Evolutionary conservation across 768 basidiomycete genomes (phyloP).

Genomic region (Naganishia kalamii): DNA sequence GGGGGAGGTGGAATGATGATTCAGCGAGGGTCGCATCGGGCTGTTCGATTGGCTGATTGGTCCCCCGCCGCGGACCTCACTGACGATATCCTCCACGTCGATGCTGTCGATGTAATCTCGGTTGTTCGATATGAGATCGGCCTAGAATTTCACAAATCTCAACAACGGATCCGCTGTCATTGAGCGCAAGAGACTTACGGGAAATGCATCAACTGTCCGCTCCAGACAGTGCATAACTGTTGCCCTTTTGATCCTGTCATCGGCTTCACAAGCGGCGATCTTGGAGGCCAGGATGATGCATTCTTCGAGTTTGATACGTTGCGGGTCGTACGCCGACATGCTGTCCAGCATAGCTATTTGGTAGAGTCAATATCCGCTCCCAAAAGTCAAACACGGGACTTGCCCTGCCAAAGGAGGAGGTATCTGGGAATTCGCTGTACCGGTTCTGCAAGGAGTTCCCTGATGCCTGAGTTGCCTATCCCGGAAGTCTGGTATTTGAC

Average conservation of each 20-base stretch:
- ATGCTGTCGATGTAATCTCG: slow-evolving; percentile 84
- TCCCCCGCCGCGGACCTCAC: slow-evolving; percentile 18
- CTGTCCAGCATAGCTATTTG: slow-evolving; percentile 72
- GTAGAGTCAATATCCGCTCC: slow-evolving; percentile 4
- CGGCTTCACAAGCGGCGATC: slow-evolving; percentile 85
- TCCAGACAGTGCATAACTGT: slow-evolving; percentile 79
- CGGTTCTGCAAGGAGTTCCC: slow-evolving; percentile 91
- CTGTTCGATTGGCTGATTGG: background rate
- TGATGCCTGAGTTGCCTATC: slow-evolving; percentile 71
- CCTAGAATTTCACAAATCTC: slow-evolving; percentile 40
- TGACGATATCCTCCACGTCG: slow-evolving; percentile 71
- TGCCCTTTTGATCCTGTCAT: slow-evolving; percentile 83
- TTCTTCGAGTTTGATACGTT: slow-evolving; percentile 69
- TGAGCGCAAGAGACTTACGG: slow-evolving; percentile 47
- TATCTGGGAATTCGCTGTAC: slow-evolving; percentile 93
- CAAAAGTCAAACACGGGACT: slow-evolving; percentile 18
- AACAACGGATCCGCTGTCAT: background rate
- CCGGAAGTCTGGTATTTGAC: slow-evolving; percentile 59
- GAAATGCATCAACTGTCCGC: slow-evolving; percentile 81
- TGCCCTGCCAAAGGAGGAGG: slow-evolving; percentile 74
- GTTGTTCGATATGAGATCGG: slow-evolving; percentile 78
- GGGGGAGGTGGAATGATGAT: slow-evolving; percentile 24
- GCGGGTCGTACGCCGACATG: slow-evolving; percentile 70
- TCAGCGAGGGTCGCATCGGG: slow-evolving; percentile 10
- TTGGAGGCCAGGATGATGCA: slow-evolving; percentile 81